Percentiles rank a stretch among this genome's conserved stretches.
phyloP scores from a whole-genome alignment of 2,329 filamentous ascomycete genomes.

The Phyllosticta citrichinensis region DNA sequence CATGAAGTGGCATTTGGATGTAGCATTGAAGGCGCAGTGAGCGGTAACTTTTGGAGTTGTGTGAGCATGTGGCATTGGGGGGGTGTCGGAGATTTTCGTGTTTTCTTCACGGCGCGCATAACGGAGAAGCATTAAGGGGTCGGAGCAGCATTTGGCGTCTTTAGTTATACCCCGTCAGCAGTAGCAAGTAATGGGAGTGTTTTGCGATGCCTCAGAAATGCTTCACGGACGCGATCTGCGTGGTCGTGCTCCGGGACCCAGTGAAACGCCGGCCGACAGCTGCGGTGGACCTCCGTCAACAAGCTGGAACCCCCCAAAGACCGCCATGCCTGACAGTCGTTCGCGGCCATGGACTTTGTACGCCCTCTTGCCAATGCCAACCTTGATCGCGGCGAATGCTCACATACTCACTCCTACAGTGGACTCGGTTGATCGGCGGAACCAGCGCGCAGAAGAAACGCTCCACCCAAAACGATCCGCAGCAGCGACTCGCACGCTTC shows the following conservation, averaged over 20 bases:
- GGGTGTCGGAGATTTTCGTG: not conserved
- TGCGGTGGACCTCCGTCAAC: conserved; percentile 3
- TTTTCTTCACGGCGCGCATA: not conserved
- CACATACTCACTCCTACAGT: conserved; percentile 31
- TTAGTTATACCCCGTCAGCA: not conserved
- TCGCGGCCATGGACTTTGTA: conserved; percentile 13
- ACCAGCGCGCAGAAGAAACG: conserved; percentile 40
- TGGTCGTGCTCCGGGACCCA: not conserved
- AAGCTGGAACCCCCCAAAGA: not conserved
- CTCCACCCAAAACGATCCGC: conserved; percentile 43
- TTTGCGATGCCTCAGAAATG: no score
- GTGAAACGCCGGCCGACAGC: conserved; percentile 10
- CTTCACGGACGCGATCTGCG: not conserved
- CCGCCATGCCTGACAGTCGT: conserved; percentile 3
- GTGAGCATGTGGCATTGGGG: not conserved
- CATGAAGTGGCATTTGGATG: conserved; percentile 70
- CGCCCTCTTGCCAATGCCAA: not conserved
- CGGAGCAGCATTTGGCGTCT: not conserved
- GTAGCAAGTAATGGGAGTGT: not conserved
- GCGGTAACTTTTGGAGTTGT: not conserved
- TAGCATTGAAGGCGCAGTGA: conserved; percentile 14
- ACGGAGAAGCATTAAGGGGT: not conserved
- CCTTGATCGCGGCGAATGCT: not conserved
- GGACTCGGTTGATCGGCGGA: conserved; percentile 53
- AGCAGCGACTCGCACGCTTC: conserved; percentile 52